Evolutionary conservation across 192 early-diverging fungal species (phyloP).

Genomic region (Piromyces finnis): DNA sequence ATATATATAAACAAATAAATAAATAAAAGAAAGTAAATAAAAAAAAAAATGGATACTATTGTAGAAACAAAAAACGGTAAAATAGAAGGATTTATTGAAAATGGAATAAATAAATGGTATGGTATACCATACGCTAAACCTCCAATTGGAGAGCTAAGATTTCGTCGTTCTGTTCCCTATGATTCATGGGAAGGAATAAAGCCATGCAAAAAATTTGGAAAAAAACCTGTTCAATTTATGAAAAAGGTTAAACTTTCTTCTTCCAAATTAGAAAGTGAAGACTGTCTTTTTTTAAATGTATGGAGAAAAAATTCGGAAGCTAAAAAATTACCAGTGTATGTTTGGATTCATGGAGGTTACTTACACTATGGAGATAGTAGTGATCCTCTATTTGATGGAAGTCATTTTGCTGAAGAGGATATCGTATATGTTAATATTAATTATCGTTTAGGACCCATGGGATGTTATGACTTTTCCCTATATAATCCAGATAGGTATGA

Average conservation of each 20-base stretch:
- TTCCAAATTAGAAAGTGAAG: constrained; percentile 4
- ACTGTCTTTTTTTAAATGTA: constrained; percentile 18
- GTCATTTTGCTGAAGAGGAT: not conserved
- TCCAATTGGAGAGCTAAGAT: not conserved
- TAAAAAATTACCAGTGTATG: not conserved
- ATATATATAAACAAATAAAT: too few relatives aligned
- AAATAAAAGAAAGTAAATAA: too few relatives aligned
- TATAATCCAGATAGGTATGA: not conserved
- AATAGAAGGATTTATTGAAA: not conserved
- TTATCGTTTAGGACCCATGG: constrained; percentile 17
- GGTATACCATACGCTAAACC: not conserved
- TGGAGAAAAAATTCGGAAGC: not conserved
- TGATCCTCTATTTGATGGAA: not conserved
- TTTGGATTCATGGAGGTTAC: not conserved
- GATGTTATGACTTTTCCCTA: constrained; percentile 7
- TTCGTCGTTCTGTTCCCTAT: not conserved
- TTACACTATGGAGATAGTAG: not conserved
- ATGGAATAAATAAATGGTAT: not conserved
- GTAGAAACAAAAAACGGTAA: not conserved
- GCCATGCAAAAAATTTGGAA: not conserved
- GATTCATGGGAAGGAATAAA: not conserved
- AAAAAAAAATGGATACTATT: not conserved
- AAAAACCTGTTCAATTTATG: not conserved
- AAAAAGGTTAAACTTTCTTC: not conserved
- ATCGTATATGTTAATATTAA: constrained; percentile 8